Percentiles rank a stretch among this genome's conserved stretches.
Conservation (phyloP, 768 basidiomycete genomes). For the Macrolepiota dolichaula region DNA sequence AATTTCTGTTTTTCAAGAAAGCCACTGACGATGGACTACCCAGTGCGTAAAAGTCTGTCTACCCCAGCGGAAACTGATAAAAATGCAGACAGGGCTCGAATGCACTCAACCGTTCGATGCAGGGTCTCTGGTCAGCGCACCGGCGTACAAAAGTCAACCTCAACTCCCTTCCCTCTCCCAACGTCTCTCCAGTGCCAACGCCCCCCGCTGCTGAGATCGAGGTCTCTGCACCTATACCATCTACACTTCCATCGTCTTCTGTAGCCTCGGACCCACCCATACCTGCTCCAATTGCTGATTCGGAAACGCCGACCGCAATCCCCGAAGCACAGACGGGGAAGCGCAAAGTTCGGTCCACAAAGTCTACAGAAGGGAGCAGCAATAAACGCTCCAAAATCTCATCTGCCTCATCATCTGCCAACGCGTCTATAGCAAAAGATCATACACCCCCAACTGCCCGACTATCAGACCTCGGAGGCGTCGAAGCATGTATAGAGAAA, state of each 20-base stretch:
- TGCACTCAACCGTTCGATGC: slow-evolving; percentile 74
- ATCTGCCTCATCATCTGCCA: slow-evolving; percentile 16
- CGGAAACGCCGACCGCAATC: slow-evolving; percentile 19
- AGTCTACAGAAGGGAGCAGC: slow-evolving; percentile 45
- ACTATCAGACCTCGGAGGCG: slow-evolving; percentile 84
- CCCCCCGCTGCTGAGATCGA: slow-evolving; percentile 21
- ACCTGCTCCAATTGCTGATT: slow-evolving; percentile 7
- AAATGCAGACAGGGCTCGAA: slow-evolving; percentile 67
- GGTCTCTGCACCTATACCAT: slow-evolving; percentile 15
- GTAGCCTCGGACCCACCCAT: slow-evolving; percentile 12
- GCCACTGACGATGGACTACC: slow-evolving; percentile 19
- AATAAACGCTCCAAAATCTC: slow-evolving; percentile 57
- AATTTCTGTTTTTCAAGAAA: not conserved
- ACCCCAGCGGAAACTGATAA: slow-evolving; percentile 25
- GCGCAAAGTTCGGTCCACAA: slow-evolving; percentile 58
- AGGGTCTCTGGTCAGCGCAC: slow-evolving; percentile 72
- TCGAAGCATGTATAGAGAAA: slow-evolving; percentile 84
- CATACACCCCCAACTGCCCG: slow-evolving; percentile 71
- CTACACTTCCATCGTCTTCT: slow-evolving; percentile 12
- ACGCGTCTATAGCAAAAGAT: slow-evolving; percentile 50
- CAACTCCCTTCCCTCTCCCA: slow-evolving; percentile 40
- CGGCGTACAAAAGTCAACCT: slow-evolving; percentile 63
- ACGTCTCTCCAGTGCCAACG: slow-evolving; percentile 21
- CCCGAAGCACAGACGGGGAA: slow-evolving; percentile 33
- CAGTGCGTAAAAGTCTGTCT: slow-evolving; percentile 20